Evolutionary conservation across 495 filamentous ascomycete species (phyloP), one percentile per base, ranked within the genome.

Genomic region (Lepidopterella palustris): DNA sequence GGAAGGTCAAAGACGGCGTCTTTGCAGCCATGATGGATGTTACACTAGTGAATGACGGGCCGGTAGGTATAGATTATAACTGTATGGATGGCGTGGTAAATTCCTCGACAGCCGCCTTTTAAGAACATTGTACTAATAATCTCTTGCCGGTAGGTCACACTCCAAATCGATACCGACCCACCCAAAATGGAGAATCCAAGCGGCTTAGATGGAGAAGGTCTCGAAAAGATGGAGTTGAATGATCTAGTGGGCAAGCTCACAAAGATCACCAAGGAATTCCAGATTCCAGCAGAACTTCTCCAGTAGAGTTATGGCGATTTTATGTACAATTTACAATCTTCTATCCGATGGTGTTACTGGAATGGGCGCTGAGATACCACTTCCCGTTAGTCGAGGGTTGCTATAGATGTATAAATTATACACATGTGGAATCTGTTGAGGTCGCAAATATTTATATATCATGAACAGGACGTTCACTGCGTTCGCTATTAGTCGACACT

Each of bases 11-110:
- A 68, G 87, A 97, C 69, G 95, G 95, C 13, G 84, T 96, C 32
- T 99, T 97, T 71, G 92, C 96, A 66, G 93, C 95, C 53, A 96
- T 96, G 91, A 99, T 97, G 93, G 87, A 97, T 66, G 93, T 97
- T 58, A 87, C 88, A 59, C 70, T 96, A 24, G 85, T 95, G 32
- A 97, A 97, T 65, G 92, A 97, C 70, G 92, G 92, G 57, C 92
- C 92, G 71, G 92, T 96, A 80, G 82, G 89, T 84, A 72, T 85
- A 61, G 76, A 84, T 70, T 85, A 80, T 73, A 75, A 76, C 72
- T 85, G 81, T 79, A 73, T 78, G 65, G 82, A 86, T 73, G 80
- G 76, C 73, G 84, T 76, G 82, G 83, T 85, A 84, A 66, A 59
- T 29, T 57, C n/a, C 58, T 69, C 66, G 60, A 2, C 60, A 28